These are phyloP conservation scores for Meira nashicola DNA, from an alignment of 1,284 basidiomycete species.

Conservation along the genomic window DNA sequence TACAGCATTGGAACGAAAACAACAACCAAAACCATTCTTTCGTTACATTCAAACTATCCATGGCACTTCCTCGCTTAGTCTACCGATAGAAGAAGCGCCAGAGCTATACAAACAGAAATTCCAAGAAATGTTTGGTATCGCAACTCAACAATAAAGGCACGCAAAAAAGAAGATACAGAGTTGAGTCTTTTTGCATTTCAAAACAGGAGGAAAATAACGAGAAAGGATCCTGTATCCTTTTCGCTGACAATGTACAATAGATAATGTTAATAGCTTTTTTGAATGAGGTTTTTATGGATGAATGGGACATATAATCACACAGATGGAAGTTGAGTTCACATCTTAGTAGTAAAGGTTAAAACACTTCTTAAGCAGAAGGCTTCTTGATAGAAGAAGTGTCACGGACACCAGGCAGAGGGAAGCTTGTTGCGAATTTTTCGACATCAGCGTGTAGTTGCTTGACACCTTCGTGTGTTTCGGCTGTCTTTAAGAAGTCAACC, in stretches of 20 bases:
- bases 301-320: not conserved
- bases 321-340: slow-evolving; percentile 6
- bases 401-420: slow-evolving; percentile 83
- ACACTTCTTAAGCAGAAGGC: not conserved
- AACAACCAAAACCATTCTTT: slow-evolving; percentile 9
- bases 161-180: not conserved
- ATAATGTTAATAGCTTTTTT: too few species aligned
- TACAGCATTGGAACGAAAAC: slow-evolving; percentile 6
- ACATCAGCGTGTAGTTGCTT: slow-evolving; percentile 71
- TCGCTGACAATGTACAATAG: too few species aligned
- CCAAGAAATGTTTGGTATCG: not conserved
- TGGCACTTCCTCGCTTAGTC: not conserved
- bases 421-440: slow-evolving; percentile 70
- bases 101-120: not conserved
- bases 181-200: not conserved
- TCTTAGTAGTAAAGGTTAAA: not conserved
- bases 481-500: slow-evolving; percentile 83
- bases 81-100: not conserved
- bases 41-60: slow-evolving; percentile 1
- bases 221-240: not conserved
- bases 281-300: not conserved
- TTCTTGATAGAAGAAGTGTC: slow-evolving; percentile 58
- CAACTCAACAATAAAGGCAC: not conserved
- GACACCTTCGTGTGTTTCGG: slow-evolving; percentile 70
- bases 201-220: not conserved